Base-by-base conservation (phyloP, 1,139 yeast genomes). In the Diutina scorzettiae region DNA sequence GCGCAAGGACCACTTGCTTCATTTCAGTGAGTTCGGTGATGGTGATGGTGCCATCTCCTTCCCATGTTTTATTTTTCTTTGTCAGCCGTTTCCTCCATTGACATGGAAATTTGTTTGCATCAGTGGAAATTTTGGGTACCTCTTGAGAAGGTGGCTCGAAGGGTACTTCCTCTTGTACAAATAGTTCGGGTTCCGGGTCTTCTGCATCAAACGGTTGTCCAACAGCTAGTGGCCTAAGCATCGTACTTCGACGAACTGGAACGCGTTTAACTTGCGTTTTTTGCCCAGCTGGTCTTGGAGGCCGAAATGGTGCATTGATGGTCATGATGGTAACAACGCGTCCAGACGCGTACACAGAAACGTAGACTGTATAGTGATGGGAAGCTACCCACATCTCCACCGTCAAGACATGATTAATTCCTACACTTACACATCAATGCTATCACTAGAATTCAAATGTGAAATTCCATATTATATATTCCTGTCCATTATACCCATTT, bases 61-160 rank as follows among this genome's bases (percentile, higher is more conserved):
- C 94, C 98, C 98, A 91, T 0, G 89, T 80, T 56, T 89, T 89
- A 57, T 87, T 78, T 65, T 89, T 87, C 59, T 83, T 85, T 32
- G 63, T 68, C 1, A 91, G 66, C 34, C 67, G 69, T 56, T 84
- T 86, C 36, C 98, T 64, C 74, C 82, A 84, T 50, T 84, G 72
- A 2, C 78, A 76, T 20, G 57, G 30, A 6, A 6, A 6, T 27
- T 14, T 12, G 12, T 12, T 11, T 11, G 8, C 30, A 27, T 14
- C 12, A 11, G 30, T 9, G 14, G 14, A 11, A 27, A 11, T 27
- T 7, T 24, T 24, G 27, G 27, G 27, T 24, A 7, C 27, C 11
- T 11, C 27, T 24, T 7, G 27, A 7, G 27, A 24, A 7, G 7
- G 27, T 27, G 5, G 30, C 8, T 14, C n/a, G 4, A 5, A 14